These are phyloP conservation scores for Butyriboletus appendiculatus DNA, from an alignment of 1,284 basidiomycete genomes.

Conservation along the genomic window DNA sequence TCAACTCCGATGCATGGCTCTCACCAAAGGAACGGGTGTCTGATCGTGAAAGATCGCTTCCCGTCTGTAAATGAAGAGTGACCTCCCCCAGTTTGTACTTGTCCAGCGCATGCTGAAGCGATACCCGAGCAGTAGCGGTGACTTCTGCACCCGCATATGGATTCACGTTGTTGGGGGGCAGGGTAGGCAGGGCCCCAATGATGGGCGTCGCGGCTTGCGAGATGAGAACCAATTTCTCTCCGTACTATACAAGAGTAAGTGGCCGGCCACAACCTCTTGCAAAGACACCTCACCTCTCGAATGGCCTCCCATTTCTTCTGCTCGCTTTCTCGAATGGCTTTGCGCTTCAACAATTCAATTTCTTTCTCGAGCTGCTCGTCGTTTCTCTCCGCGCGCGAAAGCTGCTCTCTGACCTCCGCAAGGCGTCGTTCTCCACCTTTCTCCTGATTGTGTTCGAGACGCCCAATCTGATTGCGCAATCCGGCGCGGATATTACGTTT, in stretches of 20 bases:
- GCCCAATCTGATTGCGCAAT: slow-evolving; percentile 59
- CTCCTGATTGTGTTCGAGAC: slow-evolving; percentile 63
- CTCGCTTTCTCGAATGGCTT: slow-evolving; percentile 72
- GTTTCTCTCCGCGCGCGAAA: slow-evolving; percentile 62
- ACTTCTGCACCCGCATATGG: slow-evolving; percentile 62
- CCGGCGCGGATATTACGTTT: slow-evolving; percentile 58
- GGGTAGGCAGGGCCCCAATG: slow-evolving; percentile 56
- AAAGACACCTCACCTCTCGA: slow-evolving; percentile 54
- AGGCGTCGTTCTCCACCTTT: slow-evolving; percentile 61
- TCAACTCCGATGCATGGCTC: slow-evolving; percentile 74
- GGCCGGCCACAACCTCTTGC: slow-evolving; percentile 1
- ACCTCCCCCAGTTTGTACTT: slow-evolving; percentile 69
- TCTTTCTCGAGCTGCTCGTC: slow-evolving; percentile 67
- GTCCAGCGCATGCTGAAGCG: slow-evolving; percentile 76
- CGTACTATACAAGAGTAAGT: slow-evolving; percentile 48
- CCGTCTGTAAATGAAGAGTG: slow-evolving; percentile 47
- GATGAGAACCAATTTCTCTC: slow-evolving; percentile 72
- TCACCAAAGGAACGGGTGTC: slow-evolving; percentile 80
- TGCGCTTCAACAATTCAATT: slow-evolving; percentile 68
- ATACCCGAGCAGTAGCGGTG: slow-evolving; percentile 68
- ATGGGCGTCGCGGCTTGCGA: slow-evolving; percentile 67
- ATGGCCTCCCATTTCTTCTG: slow-evolving; percentile 73
- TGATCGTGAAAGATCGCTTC: slow-evolving; percentile 60
- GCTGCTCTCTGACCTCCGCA: slow-evolving; percentile 63
- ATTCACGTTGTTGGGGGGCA: slow-evolving; percentile 55